phyloP scores from a whole-genome alignment of 2,329 filamentous ascomycete species.

The Acrocalymma vagum region DNA sequence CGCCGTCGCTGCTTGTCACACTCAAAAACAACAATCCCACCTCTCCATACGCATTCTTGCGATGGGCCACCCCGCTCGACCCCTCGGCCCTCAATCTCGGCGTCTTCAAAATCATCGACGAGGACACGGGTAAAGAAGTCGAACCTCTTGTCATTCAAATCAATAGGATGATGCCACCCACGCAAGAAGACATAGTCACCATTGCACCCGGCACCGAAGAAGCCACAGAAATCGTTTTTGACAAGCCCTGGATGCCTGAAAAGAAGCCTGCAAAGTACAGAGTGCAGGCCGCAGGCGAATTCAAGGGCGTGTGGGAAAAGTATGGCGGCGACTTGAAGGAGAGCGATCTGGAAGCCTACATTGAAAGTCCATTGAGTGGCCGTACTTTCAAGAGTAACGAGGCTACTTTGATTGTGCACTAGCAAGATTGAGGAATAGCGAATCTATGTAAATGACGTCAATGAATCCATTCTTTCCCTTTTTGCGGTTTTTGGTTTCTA shows the following conservation, averaged over 20 bases:
- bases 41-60: slow-evolving; percentile 46
- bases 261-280: slow-evolving; percentile 46
- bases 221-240: slow-evolving; percentile 45
- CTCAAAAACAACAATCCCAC: slow-evolving; percentile 46
- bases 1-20: slow-evolving; percentile 44
- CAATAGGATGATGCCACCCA: slow-evolving; percentile 47
- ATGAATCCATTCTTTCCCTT: too few species aligned
- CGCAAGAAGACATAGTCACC: slow-evolving; percentile 44
- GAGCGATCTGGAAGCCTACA: slow-evolving; percentile 35
- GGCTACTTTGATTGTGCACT: slow-evolving; percentile 28
- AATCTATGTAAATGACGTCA: too few species aligned
- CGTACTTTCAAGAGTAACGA: slow-evolving; percentile 34
- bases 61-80: slow-evolving; percentile 53
- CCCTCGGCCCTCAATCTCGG: slow-evolving; percentile 46
- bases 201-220: slow-evolving; percentile 43
- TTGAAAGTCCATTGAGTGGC: slow-evolving; percentile 32
- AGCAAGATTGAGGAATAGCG: too few species aligned
- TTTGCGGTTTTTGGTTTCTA: too few species aligned
- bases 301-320: slow-evolving; percentile 47
- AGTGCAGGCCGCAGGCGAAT: slow-evolving; percentile 42
- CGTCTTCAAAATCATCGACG: slow-evolving; percentile 44
- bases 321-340: slow-evolving; percentile 28
- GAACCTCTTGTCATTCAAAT: slow-evolving; percentile 42
- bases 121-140: slow-evolving; percentile 34
- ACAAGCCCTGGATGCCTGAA: slow-evolving; percentile 48